Conservation (phyloP, 495 filamentous ascomycete genomes). For the Ascobolus immersus region DNA sequence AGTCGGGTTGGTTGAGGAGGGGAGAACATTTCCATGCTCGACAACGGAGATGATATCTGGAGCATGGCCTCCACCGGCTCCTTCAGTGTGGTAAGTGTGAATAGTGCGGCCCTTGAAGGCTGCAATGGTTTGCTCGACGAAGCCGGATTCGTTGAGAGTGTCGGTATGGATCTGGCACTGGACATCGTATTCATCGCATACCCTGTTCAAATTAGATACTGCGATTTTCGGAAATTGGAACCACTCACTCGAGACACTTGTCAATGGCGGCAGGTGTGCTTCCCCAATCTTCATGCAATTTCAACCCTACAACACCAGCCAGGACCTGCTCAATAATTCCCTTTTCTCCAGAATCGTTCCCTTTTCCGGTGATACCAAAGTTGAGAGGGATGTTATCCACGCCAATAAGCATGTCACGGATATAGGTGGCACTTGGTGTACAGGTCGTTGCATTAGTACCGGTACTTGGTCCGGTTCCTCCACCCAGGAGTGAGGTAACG, state of each 20-base stretch:
- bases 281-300: slow-evolving; percentile 97
- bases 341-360: slow-evolving; percentile 52
- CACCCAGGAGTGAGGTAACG: slow-evolving; percentile 77
- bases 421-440: slow-evolving; percentile 61
- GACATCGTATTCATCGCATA: slow-evolving; percentile 78
- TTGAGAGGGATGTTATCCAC: slow-evolving; percentile 73
- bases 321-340: slow-evolving; percentile 58
- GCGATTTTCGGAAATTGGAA: no score
- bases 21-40: slow-evolving; percentile 75
- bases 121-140: slow-evolving; percentile 74
- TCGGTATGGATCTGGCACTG: slow-evolving; percentile 96
- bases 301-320: slow-evolving; percentile 73
- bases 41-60: slow-evolving; percentile 94
- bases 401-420: slow-evolving; percentile 82
- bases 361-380: slow-evolving; percentile 84
- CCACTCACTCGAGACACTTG: slow-evolving; percentile 61
- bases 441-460: slow-evolving; percentile 89
- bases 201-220: no score
- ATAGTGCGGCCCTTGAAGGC: slow-evolving; percentile 79
- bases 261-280: slow-evolving; percentile 83
- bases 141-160: slow-evolving; percentile 90
- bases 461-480: slow-evolving; percentile 78
- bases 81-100: slow-evolving; percentile 96
- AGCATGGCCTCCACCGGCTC: slow-evolving; percentile 85
- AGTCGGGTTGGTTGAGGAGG: slow-evolving; percentile 80